Conservation (phyloP, 805 yeast species). For the Suhomyces pyralidae region DNA sequence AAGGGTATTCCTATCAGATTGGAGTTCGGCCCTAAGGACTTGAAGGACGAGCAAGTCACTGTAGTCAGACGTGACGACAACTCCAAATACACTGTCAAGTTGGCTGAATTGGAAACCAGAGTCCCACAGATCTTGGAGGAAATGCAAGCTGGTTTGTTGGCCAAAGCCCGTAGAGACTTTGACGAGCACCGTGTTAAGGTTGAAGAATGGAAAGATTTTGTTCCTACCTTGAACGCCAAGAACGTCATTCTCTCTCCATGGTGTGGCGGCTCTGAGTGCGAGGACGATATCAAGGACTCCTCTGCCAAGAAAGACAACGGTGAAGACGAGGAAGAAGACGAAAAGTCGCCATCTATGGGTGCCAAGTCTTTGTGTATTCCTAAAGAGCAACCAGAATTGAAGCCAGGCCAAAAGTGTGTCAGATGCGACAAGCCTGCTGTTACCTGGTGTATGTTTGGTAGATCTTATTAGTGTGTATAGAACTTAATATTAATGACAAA, state of each 20-base stretch:
- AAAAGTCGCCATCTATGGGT: constrained; percentile 98
- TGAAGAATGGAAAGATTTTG: constrained; percentile 87
- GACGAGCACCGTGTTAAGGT: constrained; percentile 83
- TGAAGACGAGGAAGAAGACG: constrained; percentile 83
- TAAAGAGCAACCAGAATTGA: constrained; percentile 81
- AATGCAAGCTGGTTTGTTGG: constrained; percentile 73
- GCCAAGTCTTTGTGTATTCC: constrained; percentile 98
- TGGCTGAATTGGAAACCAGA: constrained; percentile 61
- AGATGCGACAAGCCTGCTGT: constrained; percentile 75
- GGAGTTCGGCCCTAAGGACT: constrained; percentile 96
- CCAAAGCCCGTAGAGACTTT: constrained; percentile 75
- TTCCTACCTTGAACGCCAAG: constrained; percentile 86
- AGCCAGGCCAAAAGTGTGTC: constrained; percentile 79
- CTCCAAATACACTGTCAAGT: constrained; percentile 63
- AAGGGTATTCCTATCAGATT: constrained; percentile 93
- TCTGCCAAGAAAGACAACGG: constrained; percentile 79
- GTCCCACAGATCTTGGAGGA: constrained; percentile 77
- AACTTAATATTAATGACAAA: background rate
- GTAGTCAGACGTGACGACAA: constrained; percentile 94
- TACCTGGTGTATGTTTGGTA: constrained; percentile 92
- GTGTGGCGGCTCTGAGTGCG: constrained; percentile 95
- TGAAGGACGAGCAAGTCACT: constrained; percentile 71
- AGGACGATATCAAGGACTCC: constrained; percentile 92
- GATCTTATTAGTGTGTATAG: constrained; percentile 68
- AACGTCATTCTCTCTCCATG: constrained; percentile 92